Evolutionary conservation across 495 filamentous ascomycete species (phyloP), one percentile per base, ranked within the genome.

Genomic region (Xylaria curta): DNA sequence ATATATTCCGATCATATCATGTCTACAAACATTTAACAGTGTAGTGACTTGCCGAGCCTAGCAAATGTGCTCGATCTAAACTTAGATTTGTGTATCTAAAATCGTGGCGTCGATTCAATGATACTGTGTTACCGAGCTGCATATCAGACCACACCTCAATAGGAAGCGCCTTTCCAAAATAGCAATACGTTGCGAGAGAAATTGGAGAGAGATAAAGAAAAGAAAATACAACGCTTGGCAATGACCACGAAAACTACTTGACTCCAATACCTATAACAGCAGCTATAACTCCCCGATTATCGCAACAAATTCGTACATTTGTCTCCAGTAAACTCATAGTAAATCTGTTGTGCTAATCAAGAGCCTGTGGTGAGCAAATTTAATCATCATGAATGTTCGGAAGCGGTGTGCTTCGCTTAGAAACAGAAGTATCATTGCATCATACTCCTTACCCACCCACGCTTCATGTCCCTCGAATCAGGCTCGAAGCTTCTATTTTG

Each of bases 21-120:
- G 3, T 36, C 28, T 28, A 31, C 28, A 31, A 17, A 6, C 53
- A 15, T 13, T 8, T 24, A 8, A 17, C 17, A 3, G 17, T 31
- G 3, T 9, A 8, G n/a, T 47, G 0, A 9, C 10, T 12, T 53
- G 12, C 9, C 7, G 8, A 10, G 31, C 19, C 3, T 17, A 3
- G 9, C 40, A 36, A 24, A 0, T 36, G 0, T 4, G 0, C 15
- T 17, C 3, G 4, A 8, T 19, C 8, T 54, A 54, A 66, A 66
- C 15, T 36, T 51, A 36, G 44, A 19, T 49, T 1, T 24, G 9
- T 28, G n/a, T 9, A 66, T 60, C n/a, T 17, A 12, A 60, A 36
- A 38, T 60, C 33, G 65, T 67, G 65, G 65, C 65, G 65, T 51
- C 49, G 21, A 40, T 33, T 26, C 33, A 33, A 67, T 67, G 49